phyloP scores from a whole-genome alignment of 2,329 filamentous ascomycete species.

The Aspergillus terreus region DNA sequence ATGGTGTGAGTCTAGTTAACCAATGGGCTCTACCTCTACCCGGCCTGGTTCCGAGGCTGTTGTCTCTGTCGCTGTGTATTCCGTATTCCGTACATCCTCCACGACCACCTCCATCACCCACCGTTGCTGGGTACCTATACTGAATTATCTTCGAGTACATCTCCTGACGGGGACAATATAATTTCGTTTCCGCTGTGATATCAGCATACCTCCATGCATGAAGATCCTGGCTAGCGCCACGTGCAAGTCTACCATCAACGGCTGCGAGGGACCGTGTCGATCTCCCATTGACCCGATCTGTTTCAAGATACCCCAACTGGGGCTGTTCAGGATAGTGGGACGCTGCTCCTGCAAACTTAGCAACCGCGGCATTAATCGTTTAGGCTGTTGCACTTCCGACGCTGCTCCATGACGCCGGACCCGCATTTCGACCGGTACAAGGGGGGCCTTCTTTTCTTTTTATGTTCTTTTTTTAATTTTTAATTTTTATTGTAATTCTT shows the following conservation, averaged over 20 bases:
- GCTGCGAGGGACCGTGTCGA: conserved; percentile 36
- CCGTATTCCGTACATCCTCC: too few relatives aligned
- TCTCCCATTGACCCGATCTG: conserved; percentile 32
- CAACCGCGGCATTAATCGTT: conserved; percentile 10
- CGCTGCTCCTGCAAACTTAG: conserved; percentile 19
- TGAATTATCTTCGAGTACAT: too few relatives aligned
- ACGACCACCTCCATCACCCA: too few relatives aligned
- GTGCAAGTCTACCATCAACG: conserved; percentile 36
- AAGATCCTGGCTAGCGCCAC: conserved; percentile 38
- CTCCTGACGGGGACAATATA: background rate
- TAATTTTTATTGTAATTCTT: background rate
- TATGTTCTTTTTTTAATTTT: background rate
- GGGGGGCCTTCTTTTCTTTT: background rate
- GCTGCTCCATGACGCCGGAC: conserved; percentile 7
- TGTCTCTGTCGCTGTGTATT: too few relatives aligned
- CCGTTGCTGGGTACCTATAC: too few relatives aligned
- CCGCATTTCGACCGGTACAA: background rate
- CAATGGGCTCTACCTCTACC: background rate
- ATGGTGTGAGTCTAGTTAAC: background rate
- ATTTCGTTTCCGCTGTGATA: conserved; percentile 2
- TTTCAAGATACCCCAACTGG: conserved; percentile 15
- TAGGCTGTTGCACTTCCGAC: conserved; percentile 1
- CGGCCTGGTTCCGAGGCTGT: too few relatives aligned
- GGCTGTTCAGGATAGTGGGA: conserved; percentile 15
- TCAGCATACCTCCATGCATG: conserved; percentile 24